Conservation (phyloP, 2,329 filamentous ascomycete species). For the Fusarium brachygibbosum region DNA sequence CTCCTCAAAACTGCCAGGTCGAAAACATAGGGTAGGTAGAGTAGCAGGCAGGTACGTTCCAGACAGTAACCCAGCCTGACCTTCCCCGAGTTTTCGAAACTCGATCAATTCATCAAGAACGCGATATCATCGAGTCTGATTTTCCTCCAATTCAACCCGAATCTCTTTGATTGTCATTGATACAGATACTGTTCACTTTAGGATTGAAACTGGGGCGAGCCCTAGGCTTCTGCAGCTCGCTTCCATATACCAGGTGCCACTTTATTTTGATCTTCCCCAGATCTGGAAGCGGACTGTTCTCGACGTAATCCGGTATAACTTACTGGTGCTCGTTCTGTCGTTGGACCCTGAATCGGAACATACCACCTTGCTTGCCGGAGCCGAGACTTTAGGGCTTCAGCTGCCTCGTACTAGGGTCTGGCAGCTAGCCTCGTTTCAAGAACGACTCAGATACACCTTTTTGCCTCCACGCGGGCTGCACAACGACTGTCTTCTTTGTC, state of each 20-base stretch:
- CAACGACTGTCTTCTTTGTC: background rate
- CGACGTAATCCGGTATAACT: slow-evolving; percentile 23
- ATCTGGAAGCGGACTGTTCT: slow-evolving; percentile 12
- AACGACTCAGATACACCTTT: background rate
- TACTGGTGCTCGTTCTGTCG: slow-evolving; percentile 6
- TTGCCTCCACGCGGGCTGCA: background rate
- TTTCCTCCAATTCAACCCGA: background rate
- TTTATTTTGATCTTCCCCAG: slow-evolving; percentile 18
- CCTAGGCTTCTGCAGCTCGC: slow-evolving; percentile 5
- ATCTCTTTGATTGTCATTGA: background rate
- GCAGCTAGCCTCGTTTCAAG: slow-evolving; percentile 18
- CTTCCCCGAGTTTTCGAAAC: background rate
- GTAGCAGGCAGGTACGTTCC: background rate
- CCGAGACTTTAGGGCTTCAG: slow-evolving; percentile 28
- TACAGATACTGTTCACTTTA: background rate
- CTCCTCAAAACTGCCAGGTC: background rate
- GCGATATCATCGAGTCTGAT: no score
- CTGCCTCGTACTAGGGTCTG: slow-evolving; percentile 5
- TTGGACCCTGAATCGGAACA: slow-evolving; percentile 6
- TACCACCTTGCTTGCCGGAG: slow-evolving; percentile 8
- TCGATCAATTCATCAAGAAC: background rate
- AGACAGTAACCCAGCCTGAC: background rate
- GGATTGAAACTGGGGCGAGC: slow-evolving; percentile 1
- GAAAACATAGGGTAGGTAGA: background rate
- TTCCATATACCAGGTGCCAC: slow-evolving; percentile 12